Evolutionary conservation across 2,329 filamentous ascomycete species (phyloP), one percentile per base, ranked within the genome.

Genomic region (Colletotrichum sp.): DNA sequence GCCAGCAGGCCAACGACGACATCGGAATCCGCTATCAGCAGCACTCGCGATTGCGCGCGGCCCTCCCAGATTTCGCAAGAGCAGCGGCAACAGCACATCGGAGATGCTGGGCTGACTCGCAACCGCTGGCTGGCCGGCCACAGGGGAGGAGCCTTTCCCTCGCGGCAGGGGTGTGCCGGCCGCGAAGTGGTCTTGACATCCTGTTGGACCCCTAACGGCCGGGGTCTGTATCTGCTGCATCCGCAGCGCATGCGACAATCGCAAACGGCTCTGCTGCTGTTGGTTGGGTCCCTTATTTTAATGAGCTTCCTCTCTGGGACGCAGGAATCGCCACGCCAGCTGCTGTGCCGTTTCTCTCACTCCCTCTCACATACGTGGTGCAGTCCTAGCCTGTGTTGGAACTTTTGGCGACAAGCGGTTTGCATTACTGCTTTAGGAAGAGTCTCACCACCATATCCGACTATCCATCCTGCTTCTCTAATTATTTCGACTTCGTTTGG

Each of bases 271-370:
- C 16, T 66, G 36, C 1, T 30, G 16, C 34, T 18, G 39, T 26
- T 36, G 30, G 72, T 24, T 24, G 39, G 18, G 13, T 55, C 24
- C 24, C 26, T 30, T 10, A 48, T n/a, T 39, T 67, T 52, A 74
- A 65, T 48, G 34, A 71, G 48, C 72, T 71, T 71, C 72, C 67
- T 61, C 48, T 74, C 60, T 65, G 60, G 34, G 60, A 71, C 18
- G 63, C 24, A 16, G 26, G 26, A 8, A 28, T 52, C 24, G 34
- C 32, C 65, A 13, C 57, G 43, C 57, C 30, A 13, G 34, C 36
- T 43, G 57, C 28, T 60, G 57, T 18, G 24, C 57, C 57, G 26
- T 60, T 30, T 60, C 18, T 18, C 28, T 60, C 15, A 43, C 21
- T 39, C 10, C 64, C 26, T 43, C 64, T 34, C 8, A 12, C 28